Conservation (phyloP, 768 basidiomycete species). For the Suillus cothurnatus region DNA sequence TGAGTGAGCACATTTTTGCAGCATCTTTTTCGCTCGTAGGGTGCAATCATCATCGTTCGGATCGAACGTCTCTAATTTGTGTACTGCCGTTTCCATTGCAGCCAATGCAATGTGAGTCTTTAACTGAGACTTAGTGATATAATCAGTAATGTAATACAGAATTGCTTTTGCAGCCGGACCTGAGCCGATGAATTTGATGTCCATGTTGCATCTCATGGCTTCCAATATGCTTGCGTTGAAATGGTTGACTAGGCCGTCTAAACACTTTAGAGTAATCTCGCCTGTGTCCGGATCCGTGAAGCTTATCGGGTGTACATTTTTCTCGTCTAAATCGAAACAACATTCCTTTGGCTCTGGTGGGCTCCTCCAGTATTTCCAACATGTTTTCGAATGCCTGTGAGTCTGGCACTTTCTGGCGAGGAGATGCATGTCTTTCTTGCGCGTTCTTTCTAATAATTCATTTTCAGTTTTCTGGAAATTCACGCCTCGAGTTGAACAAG, state of each 20-base stretch:
- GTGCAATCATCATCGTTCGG: conserved; percentile 21
- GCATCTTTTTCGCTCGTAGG: conserved; percentile 30
- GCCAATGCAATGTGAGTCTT: conserved; percentile 44
- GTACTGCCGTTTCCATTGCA: conserved; percentile 37
- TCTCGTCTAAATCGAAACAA: conserved; percentile 32
- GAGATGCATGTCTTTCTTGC: conserved; percentile 25
- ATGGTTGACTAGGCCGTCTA: conserved; percentile 46
- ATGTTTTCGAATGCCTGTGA: conserved; percentile 37
- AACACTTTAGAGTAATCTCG: conserved; percentile 28
- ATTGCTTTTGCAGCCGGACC: conserved; percentile 44
- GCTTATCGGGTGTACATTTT: conserved; percentile 15
- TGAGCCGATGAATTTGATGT: conserved; percentile 47
- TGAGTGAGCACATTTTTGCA: conserved; percentile 39
- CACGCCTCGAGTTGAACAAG: conserved; percentile 19
- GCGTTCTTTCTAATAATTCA: neutral
- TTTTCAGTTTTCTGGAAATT: neutral
- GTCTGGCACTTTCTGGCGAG: conserved; percentile 32
- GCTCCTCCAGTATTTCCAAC: conserved; percentile 41
- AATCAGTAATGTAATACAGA: conserved; percentile 50
- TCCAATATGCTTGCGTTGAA: conserved; percentile 43
- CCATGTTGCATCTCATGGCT: conserved; percentile 46
- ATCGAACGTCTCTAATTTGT: conserved; percentile 27
- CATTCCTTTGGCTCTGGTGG: conserved; percentile 26
- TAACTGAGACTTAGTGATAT: conserved; percentile 47
- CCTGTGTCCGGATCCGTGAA: conserved; percentile 19